Percentiles rank a stretch among this genome's conserved stretches.
These are phyloP conservation scores for Wickerhamomyces sydowiorum DNA, from an alignment of 805 yeast genomes.

Conservation along the genomic window DNA sequence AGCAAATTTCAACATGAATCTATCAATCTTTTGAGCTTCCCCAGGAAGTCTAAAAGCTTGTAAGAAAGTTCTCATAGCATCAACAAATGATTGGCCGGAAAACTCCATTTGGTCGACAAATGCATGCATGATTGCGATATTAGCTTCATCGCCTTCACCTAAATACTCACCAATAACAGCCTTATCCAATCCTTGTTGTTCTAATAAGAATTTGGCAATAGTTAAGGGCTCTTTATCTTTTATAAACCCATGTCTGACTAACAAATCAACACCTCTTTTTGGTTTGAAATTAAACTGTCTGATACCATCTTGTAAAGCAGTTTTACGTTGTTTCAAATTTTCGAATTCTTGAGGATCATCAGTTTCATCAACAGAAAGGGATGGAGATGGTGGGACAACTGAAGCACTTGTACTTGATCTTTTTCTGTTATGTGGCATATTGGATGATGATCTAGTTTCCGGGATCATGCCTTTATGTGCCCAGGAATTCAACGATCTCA, in stretches of 20 bases:
- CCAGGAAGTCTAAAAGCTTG: conserved; percentile 95
- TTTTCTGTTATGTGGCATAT: conserved; percentile 16
- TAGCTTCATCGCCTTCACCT: conserved; percentile 80
- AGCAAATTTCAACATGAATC: conserved; percentile 96
- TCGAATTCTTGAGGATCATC: conserved; percentile 87
- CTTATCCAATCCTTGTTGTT: conserved; percentile 75
- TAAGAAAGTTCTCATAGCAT: conserved; percentile 76
- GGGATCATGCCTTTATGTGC: conserved; percentile 58
- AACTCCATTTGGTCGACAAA: conserved; percentile 89
- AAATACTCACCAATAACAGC: conserved; percentile 83
- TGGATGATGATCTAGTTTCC: conserved; percentile 15
- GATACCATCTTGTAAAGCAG: conserved; percentile 71
- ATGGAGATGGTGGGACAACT: conserved; percentile 3
- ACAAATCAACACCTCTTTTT: conserved; percentile 63
- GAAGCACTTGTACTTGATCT: conserved; percentile 24
- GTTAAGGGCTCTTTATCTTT: conserved; percentile 52
- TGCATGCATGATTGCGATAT: conserved; percentile 83
- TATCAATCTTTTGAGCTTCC: conserved; percentile 95
- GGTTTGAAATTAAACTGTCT: conserved; percentile 81
- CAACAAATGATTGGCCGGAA: conserved; percentile 62
- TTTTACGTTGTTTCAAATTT: conserved; percentile 74
- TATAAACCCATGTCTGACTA: conserved; percentile 62
- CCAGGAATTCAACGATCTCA: conserved; percentile 82
- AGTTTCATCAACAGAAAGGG: conserved; percentile 27
- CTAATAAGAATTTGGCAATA: conserved; percentile 70